Conservation (phyloP, 805 yeast species). For the Cyberlindnera subsufficiens region DNA sequence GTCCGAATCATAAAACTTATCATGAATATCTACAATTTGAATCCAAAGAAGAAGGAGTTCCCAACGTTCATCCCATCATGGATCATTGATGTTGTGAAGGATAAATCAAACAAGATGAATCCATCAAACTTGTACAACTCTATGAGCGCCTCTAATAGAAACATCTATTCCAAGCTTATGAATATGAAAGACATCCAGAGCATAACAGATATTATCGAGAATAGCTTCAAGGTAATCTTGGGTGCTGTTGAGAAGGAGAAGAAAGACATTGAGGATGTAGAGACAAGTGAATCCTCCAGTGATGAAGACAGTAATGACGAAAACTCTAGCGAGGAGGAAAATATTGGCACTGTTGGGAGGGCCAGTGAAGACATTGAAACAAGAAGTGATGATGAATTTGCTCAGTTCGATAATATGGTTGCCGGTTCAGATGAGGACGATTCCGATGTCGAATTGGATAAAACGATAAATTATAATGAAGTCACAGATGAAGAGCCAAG, state of each 20-base stretch:
- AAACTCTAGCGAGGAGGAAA: slow-evolving; percentile 21
- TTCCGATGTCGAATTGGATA: slow-evolving; percentile 24
- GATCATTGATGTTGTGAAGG: slow-evolving; percentile 22
- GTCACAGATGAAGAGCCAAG: slow-evolving; percentile 64
- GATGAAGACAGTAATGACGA: slow-evolving; percentile 19
- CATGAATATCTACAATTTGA: slow-evolving; percentile 9
- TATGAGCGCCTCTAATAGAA: slow-evolving; percentile 23
- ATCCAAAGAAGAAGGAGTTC: slow-evolving; percentile 8
- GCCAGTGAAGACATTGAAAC: slow-evolving; percentile 15
- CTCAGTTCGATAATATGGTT: slow-evolving; percentile 32
- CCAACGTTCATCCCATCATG: slow-evolving; percentile 19
- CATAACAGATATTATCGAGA: slow-evolving; percentile 33
- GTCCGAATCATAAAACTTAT: slow-evolving; percentile 17
- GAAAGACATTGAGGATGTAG: slow-evolving; percentile 14
- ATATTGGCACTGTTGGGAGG: slow-evolving; percentile 17
- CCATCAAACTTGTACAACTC: slow-evolving; percentile 42
- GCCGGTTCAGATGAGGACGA: slow-evolving; percentile 36
- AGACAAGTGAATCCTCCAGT: slow-evolving; percentile 3
- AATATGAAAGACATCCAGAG: slow-evolving; percentile 43
- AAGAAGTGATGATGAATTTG: slow-evolving; percentile 21
- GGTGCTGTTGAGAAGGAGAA: slow-evolving; percentile 23
- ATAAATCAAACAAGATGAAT: slow-evolving; percentile 28
- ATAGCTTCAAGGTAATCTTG: slow-evolving; percentile 31
- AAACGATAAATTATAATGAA: slow-evolving; percentile 37
- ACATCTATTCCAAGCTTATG: slow-evolving; percentile 35